phyloP scores from a whole-genome alignment of 2,329 filamentous ascomycete genomes.

The Bipolaris oryzae region DNA sequence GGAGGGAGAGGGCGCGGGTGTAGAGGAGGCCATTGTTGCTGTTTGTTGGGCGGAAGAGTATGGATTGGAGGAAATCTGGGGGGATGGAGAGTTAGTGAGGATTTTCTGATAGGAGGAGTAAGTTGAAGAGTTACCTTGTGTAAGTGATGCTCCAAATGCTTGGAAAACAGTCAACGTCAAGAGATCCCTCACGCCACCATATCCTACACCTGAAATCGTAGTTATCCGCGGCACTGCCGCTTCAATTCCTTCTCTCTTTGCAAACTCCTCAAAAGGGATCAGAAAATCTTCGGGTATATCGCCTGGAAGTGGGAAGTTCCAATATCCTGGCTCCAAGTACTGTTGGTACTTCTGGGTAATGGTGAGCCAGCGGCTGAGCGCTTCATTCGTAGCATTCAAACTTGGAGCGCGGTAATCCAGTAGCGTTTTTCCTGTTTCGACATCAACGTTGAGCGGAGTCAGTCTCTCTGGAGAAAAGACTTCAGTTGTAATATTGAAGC shows the following conservation, averaged over 20 bases:
- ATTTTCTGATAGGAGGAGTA: too few relatives aligned
- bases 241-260: constrained; percentile 50
- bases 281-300: constrained; percentile 56
- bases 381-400: constrained; percentile 20
- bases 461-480: constrained; percentile 11
- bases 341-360: constrained; percentile 26
- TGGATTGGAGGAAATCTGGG: constrained; percentile 8
- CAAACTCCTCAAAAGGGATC: constrained; percentile 57
- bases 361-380: constrained; percentile 24
- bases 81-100: too few relatives aligned
- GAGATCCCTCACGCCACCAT: constrained; percentile 24
- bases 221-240: constrained; percentile 26
- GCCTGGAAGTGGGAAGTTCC: constrained; percentile 39
- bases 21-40: constrained; percentile 32
- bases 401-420: constrained; percentile 22
- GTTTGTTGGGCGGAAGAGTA: constrained; percentile 16
- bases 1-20: constrained; percentile 26
- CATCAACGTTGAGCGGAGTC: constrained; percentile 37
- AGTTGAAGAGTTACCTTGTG: constrained; percentile 2
- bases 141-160: constrained; percentile 29
- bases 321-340: constrained; percentile 28
- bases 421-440: constrained; percentile 35
- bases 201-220: constrained; percentile 26
- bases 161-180: constrained; percentile 26
- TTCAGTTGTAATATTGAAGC: constrained; percentile 48